These are phyloP conservation scores for Solanum corneliomulleri DNA, from an alignment of 257 asterid genomes.

Conservation along the genomic window DNA sequence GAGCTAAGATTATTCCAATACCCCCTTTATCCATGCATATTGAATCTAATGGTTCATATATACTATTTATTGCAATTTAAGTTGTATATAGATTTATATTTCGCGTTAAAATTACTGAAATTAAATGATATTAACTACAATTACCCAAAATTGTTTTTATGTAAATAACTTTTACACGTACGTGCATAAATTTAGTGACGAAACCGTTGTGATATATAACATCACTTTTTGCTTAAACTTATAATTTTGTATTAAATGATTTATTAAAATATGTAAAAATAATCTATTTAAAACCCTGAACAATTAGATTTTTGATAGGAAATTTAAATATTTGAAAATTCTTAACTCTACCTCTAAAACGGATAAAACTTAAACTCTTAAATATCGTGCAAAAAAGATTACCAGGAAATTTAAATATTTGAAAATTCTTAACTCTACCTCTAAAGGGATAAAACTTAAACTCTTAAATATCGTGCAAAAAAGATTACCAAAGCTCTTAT, in stretches of 20 bases:
- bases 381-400: not conserved
- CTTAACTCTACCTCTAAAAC: not conserved
- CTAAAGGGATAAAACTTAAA: too few species aligned
- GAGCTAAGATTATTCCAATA: too few species aligned
- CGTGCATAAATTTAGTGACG: not conserved
- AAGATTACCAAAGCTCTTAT: not conserved
- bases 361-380: not conserved
- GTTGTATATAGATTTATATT: not conserved
- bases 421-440: not conserved
- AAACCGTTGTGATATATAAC: not conserved
- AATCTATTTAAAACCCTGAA: not conserved
- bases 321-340: not conserved
- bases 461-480: not conserved
- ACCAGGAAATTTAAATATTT: not conserved
- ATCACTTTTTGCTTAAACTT: not conserved
- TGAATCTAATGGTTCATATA: not conserved
- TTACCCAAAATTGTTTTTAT: not conserved
- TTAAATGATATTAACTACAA: not conserved
- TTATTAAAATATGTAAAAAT: not conserved
- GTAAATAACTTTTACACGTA: not conserved
- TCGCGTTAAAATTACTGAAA: not conserved
- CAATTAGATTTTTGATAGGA: not conserved
- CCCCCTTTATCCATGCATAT: too few species aligned
- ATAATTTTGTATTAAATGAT: not conserved
- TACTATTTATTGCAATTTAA: not conserved